Evolutionary conservation across 306 rosid species (phyloP), one percentile per base, ranked within the genome.

Genomic region (Dryas alaskensis): DNA sequence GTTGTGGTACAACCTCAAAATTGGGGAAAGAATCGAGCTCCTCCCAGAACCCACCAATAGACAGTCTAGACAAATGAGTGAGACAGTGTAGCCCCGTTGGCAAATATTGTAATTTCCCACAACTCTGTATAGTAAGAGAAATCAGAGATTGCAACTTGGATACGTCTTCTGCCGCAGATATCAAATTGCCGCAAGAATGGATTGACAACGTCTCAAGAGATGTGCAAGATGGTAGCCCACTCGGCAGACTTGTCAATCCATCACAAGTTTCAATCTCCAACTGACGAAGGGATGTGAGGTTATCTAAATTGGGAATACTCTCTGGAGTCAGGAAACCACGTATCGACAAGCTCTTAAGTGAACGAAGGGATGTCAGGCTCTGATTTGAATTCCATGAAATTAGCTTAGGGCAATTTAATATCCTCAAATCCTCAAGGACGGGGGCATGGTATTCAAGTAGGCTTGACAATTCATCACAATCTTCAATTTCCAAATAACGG

Each of bases 311-410:
- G 31, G 61, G 61, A 8, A 55, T 22, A 17, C 2, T 8, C 37
- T 17, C 37, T 3, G 22, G 39, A 55, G 7, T 3, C 17, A 0
- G 39, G 11, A 10, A 22, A 4, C 22, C 0, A 1, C 0, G 0
- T 3, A 55, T 7, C 0, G 1, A 0, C 39, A 55, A 0, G 0
- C 0, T 1, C 12, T 54, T 10, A 7, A 55, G 60, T 19, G 19
- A 19, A 0, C 37, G 4, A 37, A 55, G 61, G 11, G 5, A 5
- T 54, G 60, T 17, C 22, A 54, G 22, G 19, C 31, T 31, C 2
- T 17, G 10, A n/a, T 10, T 10, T 4, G 22, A 52, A 52, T 0
- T 16, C 7, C 57, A 13, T 16, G 7, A 52, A 4, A 6, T 52
- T 16, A 51, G 55, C 17, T 13, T 12, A 51, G 55, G 55, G 17